Evolutionary conservation across 805 yeast genomes (phyloP), one percentile per base, ranked within the genome.

Genomic region (Saccharomyces jurei): DNA sequence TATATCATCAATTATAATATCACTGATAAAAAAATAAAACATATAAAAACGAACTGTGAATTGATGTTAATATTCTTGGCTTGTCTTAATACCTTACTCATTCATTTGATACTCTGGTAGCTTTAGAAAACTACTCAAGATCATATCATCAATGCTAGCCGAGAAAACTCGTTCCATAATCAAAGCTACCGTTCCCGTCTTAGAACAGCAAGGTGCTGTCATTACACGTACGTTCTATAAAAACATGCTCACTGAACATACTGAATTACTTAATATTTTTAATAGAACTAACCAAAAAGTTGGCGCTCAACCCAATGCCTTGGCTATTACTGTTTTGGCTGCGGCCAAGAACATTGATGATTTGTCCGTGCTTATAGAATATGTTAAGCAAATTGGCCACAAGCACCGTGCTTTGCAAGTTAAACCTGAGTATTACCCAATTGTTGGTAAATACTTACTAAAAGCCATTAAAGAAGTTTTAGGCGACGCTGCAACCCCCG

Each of bases 321-420:
- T 85, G 48, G 89, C 89, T 1, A 77, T 73, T 58, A 79, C 90
- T 0, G 71, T 85, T 26, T 66, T 83, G 28, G 74, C 78, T 22
- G 86, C 85, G 55, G 89, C 89, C 13, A 73, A 79, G 58, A 74
- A 82, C 62, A 83, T 85, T 53, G 83, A 84, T 57, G 79, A 83
- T 55, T 66, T 85, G 52, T 71, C 78, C 2, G 82, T 79, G 10
- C 70, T 86, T 46, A 63, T 74, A 11, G 78, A 71, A 1, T 79
- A 81, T 56, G 87, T 86, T 9, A 71, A 76, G 50, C 81, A 79
- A 56, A 82, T 85, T 60, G 85, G 79, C 48, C 76, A 75, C 58
- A 86, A 84, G 67, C 91, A 86, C 60, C 82, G 80, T 55, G 86
- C 87, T 48, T 71, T 86, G 57, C 81, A 81, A 62, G 77, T 85